A percentile compares a stretch with the other conserved stretches of the same genome.
Conservation (phyloP, 805 yeast genomes). For the Candida khao-thaluensis region DNA sequence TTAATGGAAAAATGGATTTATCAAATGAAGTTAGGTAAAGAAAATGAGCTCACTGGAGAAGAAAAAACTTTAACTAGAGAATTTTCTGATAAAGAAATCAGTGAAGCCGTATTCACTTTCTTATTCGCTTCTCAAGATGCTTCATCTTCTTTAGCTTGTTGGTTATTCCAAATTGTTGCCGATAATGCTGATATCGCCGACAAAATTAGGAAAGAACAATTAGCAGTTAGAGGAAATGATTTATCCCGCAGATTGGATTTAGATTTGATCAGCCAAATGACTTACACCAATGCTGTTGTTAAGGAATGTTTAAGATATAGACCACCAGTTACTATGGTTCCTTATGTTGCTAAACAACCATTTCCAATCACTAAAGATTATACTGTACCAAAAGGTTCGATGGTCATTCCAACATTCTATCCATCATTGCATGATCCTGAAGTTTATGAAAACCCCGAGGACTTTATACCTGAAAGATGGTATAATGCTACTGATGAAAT, state of each 20-base stretch:
- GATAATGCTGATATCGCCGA: conserved; percentile 89
- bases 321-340: conserved; percentile 98
- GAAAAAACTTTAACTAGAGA: conserved; percentile 69
- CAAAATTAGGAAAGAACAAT: conserved; percentile 90
- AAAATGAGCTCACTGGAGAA: conserved; percentile 46
- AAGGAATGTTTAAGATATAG: conserved; percentile 90
- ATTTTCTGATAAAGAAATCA: conserved; percentile 85
- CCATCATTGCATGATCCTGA: conserved; percentile 98
- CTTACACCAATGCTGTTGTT: conserved; percentile 85
- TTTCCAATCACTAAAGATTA: conserved; percentile 83
- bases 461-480: conserved; percentile 97
- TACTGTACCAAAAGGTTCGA: conserved; percentile 94
- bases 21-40: conserved; percentile 74
- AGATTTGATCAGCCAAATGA: conserved; percentile 81
- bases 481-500: conserved; percentile 72
- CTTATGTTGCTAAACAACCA: conserved; percentile 84
- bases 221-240: conserved; percentile 76
- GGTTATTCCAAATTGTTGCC: conserved; percentile 95
- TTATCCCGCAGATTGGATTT: conserved; percentile 59
- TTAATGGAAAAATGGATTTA: conserved; percentile 95
- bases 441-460: conserved; percentile 91
- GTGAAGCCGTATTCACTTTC: conserved; percentile 95
- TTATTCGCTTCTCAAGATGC: conserved; percentile 98
- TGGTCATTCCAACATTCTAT: conserved; percentile 93
- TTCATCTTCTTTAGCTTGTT: conserved; percentile 92